Evolutionary conservation across 768 basidiomycete species (phyloP).

Genomic region (Podaxis sp.): DNA sequence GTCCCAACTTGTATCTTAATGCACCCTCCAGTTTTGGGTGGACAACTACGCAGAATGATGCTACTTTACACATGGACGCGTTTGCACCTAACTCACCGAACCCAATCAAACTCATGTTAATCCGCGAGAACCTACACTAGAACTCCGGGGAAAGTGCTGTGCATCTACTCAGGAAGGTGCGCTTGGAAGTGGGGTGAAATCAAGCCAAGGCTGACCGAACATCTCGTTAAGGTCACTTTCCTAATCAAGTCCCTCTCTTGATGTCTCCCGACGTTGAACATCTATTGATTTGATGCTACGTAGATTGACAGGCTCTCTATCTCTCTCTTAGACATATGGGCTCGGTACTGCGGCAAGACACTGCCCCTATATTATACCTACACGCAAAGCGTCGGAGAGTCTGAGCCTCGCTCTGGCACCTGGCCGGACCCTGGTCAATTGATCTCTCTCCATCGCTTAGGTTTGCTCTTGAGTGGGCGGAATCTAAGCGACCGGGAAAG

Average conservation of each 20-base stretch:
- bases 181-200: neutral
- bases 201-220: neutral
- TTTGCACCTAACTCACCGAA: neutral
- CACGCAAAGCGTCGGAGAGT: constrained; percentile 48
- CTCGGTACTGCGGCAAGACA: constrained; percentile 38
- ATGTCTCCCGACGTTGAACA: neutral
- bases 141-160: constrained; percentile 14
- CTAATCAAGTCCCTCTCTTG: neutral
- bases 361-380: constrained; percentile 45
- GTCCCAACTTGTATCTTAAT: constrained; percentile 33
- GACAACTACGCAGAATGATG: constrained; percentile 37
- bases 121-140: constrained; percentile 5
- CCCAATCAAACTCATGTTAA: constrained; percentile 1
- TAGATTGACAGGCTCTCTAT: neutral
- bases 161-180: constrained; percentile 15
- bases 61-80: constrained; percentile 11
- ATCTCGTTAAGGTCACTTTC: neutral
- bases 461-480: constrained; percentile 33
- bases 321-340: constrained; percentile 35
- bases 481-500: constrained; percentile 29
- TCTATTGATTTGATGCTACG: neutral
- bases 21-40: constrained; percentile 29
- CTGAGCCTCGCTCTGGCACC: constrained; percentile 47
- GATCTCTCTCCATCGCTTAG: constrained; percentile 41
- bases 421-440: constrained; percentile 50